Base-by-base conservation (phyloP, 768 basidiomycete species). In the Boletus pseudo-olivaceus region DNA sequence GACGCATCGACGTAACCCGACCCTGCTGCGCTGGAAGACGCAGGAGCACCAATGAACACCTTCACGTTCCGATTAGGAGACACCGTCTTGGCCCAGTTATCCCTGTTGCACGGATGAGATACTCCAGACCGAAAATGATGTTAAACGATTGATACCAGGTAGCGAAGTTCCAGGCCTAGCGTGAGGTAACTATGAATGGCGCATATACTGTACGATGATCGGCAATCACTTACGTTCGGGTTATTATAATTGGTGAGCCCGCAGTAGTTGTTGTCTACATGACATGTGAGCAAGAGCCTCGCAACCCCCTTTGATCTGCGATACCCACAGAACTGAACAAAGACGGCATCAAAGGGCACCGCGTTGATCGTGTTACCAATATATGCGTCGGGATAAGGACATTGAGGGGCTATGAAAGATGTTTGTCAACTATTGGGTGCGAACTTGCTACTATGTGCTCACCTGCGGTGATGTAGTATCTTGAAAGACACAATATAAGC, bases 1-100 rank as follows among this genome's bases (percentile, higher is more conserved):
- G 64, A 66, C 2, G 71, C 60, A 34, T 54, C 54, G 35, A 78
- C 74, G 53, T 78, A 81, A 23, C 79, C 79, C 1, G 73, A 71
- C n/a, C 72, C 72, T 5, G 79, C 78, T 3, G 78, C 75, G 15
- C 69, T 62, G 4, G 71, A 56, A 1, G 78, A 72, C 0, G 75
- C 78, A 7, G 78, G 79, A 7, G 74, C 79, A 35, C 79, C 79
- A 23, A 80, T 77, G 59, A 72, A 81, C 17, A 80, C 67, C 55
- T 80, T 80, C 7, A 78, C 77, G 47, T 78, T 68, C 29, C 60
- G 62, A 63, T 79, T 80, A 3, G 75, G 70, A 23, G 79, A 78
- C 19, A 72, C 65, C 0, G 70, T 68, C 30, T 67, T 73, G 11
- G 79, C 78, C 78, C 78, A 80, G 58, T 69, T 75, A 47, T 78